Percentiles rank a stretch among this genome's conserved stretches.
These are phyloP conservation scores for Gaeumannomyces sp. DNA, from an alignment of 2,329 filamentous ascomycete species.

Conservation along the genomic window DNA sequence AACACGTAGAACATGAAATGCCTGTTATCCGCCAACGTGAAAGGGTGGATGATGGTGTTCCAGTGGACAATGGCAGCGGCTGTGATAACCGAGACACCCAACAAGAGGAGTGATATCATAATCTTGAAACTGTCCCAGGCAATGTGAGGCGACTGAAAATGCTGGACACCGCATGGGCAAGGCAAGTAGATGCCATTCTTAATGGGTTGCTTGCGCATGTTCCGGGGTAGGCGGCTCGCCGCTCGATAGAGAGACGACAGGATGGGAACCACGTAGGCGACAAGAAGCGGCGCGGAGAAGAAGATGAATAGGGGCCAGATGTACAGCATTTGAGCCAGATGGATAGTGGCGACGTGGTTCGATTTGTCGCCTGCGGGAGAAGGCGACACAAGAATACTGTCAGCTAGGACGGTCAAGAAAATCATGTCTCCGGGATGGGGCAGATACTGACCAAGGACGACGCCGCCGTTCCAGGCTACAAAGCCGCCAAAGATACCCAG, in stretches of 20 bases:
- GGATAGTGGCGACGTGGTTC: slow-evolving; percentile 85
- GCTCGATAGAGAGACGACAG: slow-evolving; percentile 9
- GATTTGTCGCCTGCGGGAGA: slow-evolving; percentile 70
- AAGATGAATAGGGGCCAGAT: slow-evolving; percentile 87
- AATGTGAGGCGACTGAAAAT: not conserved
- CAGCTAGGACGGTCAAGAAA: not conserved
- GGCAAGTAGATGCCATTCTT: not conserved
- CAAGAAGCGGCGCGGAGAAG: slow-evolving; percentile 76
- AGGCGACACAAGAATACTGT: not conserved
- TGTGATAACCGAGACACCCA: not conserved
- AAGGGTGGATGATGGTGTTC: slow-evolving; percentile 94
- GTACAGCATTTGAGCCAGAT: slow-evolving; percentile 89
- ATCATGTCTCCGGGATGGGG: not conserved
- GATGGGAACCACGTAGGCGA: slow-evolving; percentile 43
- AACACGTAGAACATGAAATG: slow-evolving; percentile 98
- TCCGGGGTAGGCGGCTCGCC: not conserved
- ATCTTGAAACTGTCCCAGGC: not conserved
- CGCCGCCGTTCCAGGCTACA: slow-evolving; percentile 80
- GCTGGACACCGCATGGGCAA: not conserved
- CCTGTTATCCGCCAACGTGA: slow-evolving; percentile 91
- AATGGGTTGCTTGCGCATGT: not conserved
- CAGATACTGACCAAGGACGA: slow-evolving; percentile 69
- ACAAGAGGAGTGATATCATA: not conserved
- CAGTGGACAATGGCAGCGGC: slow-evolving; percentile 50
- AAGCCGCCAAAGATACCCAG: slow-evolving; percentile 66